phyloP scores from a whole-genome alignment of 139 green algal species.

The Tetradesmus obliquus region DNA sequence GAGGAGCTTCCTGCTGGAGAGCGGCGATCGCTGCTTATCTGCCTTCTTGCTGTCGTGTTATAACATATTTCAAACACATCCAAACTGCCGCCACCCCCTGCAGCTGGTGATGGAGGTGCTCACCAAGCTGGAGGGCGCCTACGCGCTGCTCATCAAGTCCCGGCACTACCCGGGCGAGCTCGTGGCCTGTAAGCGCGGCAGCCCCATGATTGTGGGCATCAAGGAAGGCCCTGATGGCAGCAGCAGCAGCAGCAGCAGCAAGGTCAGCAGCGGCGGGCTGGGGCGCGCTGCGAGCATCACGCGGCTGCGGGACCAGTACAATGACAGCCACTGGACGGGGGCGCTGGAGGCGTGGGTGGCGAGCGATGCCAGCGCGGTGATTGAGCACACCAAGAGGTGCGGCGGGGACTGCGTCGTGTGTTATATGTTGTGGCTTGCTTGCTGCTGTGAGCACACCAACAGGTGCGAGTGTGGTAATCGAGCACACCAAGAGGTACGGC shows the following conservation, averaged over 20 bases:
- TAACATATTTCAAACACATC: neutral
- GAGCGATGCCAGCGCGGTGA: constrained; percentile 93
- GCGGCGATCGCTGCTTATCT: too few relatives aligned
- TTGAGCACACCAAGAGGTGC: constrained; percentile 98
- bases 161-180: constrained; percentile 96
- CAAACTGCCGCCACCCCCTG: neutral
- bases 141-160: constrained; percentile 97
- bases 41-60: neutral
- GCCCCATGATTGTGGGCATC: constrained; percentile 94
- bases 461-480: constrained; percentile 95
- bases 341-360: constrained; percentile 95
- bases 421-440: neutral
- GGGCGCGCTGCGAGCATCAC: constrained; percentile 47
- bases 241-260: neutral
- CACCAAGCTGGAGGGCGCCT: constrained; percentile 96
- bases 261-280: neutral
- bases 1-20: too few relatives aligned
- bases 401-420: neutral
- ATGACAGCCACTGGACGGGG: constrained; percentile 58
- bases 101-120: constrained; percentile 98
- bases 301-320: constrained; percentile 53
- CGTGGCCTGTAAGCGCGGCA: constrained; percentile 96
- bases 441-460: constrained; percentile 49
- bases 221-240: constrained; percentile 48
- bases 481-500: constrained; percentile 95